phyloP scores from a whole-genome alignment of 2,329 filamentous ascomycete species.

The Apiospora rasikravindrae region DNA sequence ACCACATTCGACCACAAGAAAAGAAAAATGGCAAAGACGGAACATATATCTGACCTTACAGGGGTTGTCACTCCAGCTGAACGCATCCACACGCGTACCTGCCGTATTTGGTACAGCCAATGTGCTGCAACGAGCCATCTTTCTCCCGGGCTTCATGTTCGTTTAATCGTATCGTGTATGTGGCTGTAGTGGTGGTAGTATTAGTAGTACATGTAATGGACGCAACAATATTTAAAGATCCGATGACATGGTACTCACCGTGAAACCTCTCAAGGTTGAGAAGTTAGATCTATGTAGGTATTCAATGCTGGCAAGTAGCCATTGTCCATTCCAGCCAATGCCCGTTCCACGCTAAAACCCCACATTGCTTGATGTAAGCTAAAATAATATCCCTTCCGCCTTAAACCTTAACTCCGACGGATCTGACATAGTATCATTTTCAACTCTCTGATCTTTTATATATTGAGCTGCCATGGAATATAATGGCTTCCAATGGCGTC shows the following conservation, averaged over 20 bases:
- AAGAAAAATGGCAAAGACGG: not conserved
- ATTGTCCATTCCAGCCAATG: not conserved
- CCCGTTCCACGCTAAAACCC: not conserved
- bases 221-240: not conserved
- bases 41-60: not conserved
- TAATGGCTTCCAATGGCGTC: not conserved
- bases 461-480: not conserved
- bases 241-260: not conserved
- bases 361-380: not conserved
- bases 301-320: not conserved
- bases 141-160: not conserved
- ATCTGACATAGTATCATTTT: not conserved
- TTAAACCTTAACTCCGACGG: not conserved
- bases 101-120: conserved; percentile 22
- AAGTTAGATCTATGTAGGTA: not conserved
- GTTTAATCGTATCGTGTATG: not conserved
- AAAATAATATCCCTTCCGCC: not conserved
- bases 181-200: not conserved
- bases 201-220: not conserved
- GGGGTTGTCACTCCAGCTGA: not conserved
- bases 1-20: not conserved
- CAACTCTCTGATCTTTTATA: not conserved
- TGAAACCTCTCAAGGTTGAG: not conserved
- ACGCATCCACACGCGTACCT: conserved; percentile 22
- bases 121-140: not conserved